Percentiles rank a stretch among this genome's conserved stretches.
Evolutionary conservation across 202 grass and related monocot genomes (phyloP).

Genomic region (Panicum virgatum): DNA sequence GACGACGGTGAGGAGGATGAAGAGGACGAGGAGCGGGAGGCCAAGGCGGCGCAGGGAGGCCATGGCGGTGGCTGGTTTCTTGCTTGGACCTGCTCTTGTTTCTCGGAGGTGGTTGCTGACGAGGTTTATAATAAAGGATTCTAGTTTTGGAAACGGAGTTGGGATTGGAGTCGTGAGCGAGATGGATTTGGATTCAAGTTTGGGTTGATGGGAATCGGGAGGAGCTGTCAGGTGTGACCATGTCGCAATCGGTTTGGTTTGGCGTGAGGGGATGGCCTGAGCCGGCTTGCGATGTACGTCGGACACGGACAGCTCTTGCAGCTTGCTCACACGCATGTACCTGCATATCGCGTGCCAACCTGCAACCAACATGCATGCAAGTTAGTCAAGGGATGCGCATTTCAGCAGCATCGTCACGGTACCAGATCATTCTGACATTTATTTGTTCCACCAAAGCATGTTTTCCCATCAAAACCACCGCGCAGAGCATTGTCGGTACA

Average conservation of each 20-base stretch:
- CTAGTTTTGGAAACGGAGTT: background rate
- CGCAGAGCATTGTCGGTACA: background rate
- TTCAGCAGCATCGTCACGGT: background rate
- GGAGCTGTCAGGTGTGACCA: background rate
- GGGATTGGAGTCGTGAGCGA: background rate
- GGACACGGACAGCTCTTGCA: constrained; percentile 4
- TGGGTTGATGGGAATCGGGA: background rate
- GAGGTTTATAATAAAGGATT: constrained; percentile 18
- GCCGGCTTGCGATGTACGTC: constrained; percentile 21
- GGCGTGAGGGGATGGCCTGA: background rate
- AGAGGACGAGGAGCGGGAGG: background rate
- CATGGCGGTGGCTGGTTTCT: background rate
- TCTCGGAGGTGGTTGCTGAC: background rate
- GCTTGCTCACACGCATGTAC: background rate
- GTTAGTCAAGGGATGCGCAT: background rate
- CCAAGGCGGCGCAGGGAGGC: background rate
- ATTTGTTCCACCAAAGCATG: background rate
- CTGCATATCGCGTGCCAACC: background rate
- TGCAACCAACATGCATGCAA: background rate
- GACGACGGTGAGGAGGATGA: background rate
- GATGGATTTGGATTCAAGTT: constrained; percentile 17
- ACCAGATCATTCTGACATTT: background rate
- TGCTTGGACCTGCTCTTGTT: background rate
- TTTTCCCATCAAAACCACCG: background rate
- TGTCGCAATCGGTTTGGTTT: background rate